Conservation (phyloP, 441 rosid genomes). For the Melastoma candidum region DNA sequence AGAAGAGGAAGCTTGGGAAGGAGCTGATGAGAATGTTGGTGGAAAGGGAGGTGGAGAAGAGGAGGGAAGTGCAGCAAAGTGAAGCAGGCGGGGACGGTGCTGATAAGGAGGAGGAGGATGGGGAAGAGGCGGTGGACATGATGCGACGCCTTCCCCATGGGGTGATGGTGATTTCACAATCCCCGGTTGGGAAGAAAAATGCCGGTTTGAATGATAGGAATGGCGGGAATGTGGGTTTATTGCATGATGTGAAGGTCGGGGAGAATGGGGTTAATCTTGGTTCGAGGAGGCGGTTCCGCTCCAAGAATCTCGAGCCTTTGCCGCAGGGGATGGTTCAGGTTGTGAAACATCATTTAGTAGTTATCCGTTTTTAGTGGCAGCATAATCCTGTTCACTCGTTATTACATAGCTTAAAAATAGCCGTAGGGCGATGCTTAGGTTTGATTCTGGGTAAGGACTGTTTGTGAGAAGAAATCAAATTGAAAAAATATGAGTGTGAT, state of each 20-base stretch:
- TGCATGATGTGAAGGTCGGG: slow-evolving; percentile 61
- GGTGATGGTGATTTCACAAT: slow-evolving; percentile 74
- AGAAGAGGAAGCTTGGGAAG: slow-evolving; percentile 25
- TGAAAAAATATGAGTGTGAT: too few species aligned
- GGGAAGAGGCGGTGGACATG: slow-evolving; percentile 37
- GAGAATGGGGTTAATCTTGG: slow-evolving; percentile 26
- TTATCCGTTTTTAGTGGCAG: background rate
- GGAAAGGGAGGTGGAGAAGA: slow-evolving; percentile 49
- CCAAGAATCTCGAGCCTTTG: slow-evolving; percentile 75
- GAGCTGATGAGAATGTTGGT: slow-evolving; percentile 1
- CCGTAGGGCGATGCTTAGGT: too few species aligned
- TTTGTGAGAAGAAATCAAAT: too few species aligned
- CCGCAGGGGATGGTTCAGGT: slow-evolving; percentile 74
- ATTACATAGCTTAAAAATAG: too few species aligned
- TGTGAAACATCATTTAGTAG: background rate
- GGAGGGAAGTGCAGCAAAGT: slow-evolving; percentile 56
- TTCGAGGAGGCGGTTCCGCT: slow-evolving; percentile 56
- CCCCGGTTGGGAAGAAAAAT: slow-evolving; percentile 27
- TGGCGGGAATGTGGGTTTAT: slow-evolving; percentile 43
- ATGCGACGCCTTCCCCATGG: slow-evolving; percentile 86
- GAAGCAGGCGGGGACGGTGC: slow-evolving; percentile 70
- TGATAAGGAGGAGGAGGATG: slow-evolving; percentile 73
- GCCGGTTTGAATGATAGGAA: slow-evolving; percentile 32
- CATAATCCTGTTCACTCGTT: too few species aligned
- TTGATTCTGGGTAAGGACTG: too few species aligned